Evolutionary conservation across 768 basidiomycete species (phyloP), one percentile per base, ranked within the genome.

Genomic region (Collybia mongolica): DNA sequence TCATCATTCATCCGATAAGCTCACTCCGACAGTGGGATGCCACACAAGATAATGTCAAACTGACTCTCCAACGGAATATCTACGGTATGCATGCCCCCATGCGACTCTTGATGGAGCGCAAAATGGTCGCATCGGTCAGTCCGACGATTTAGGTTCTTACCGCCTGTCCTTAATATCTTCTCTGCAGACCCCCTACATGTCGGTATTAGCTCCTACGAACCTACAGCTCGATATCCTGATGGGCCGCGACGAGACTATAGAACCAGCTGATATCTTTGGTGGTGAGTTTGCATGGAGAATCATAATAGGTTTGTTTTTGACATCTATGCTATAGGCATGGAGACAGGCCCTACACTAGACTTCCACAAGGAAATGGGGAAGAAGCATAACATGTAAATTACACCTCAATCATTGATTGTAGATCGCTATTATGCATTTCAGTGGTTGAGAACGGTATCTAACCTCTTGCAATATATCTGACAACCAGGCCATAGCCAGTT

Each of bases 101-200:
- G 69, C 82, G 95, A 24, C 74, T 84, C 46, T 75, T 97, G 55
- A 98, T 98, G 97, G 97, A 99, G 68, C 83, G 93, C 62, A 88
- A 87, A 73, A 79, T 94, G 37, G 91, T 95, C 7, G 70, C 81
- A 28, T 67, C 80, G 49, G 95, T 95, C 59, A 56, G 87, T 73
- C 6, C 26, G 36, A 35, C 14, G 15, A 29, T 36, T 54, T 19
- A 17, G 2, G 12, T 5, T 29, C 18, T 17, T 19, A 15, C 11
- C n/a, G 47, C 3, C 19, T 42, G 1, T 43, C 39, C 36, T 44
- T 50, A 19, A 42, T 37, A 44, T 15, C 18, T 35, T 47, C 22
- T 39, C 32, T 50, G 35, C 54, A 93, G 90, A 79, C 73, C 58
- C 77, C 83, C 2, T 84, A 84, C 54, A 80, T 89, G 70, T 78